These are phyloP conservation scores for Paradendryphiella salina DNA, from an alignment of 2,329 filamentous ascomycete species.

Conservation along the genomic window DNA sequence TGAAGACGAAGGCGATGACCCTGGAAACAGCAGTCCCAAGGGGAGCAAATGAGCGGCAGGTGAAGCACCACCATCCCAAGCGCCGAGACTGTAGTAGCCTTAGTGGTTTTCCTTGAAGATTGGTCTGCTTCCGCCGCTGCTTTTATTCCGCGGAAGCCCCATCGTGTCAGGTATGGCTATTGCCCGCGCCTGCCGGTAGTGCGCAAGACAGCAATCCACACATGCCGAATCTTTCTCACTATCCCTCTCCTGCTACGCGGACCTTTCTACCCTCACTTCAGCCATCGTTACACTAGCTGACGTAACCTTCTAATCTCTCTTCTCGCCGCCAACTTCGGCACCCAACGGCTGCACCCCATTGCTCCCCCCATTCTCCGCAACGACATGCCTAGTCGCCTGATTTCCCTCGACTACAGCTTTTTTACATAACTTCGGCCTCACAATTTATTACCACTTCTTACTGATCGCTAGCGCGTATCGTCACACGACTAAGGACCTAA, in stretches of 20 bases:
- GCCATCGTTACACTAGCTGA: constrained; percentile 1
- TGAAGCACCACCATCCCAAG: too few relatives aligned
- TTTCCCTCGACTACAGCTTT: not conserved
- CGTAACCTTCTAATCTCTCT: not conserved
- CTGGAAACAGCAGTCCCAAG: too few relatives aligned
- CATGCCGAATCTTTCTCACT: not conserved
- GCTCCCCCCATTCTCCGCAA: not conserved
- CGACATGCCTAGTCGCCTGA: constrained; percentile 3
- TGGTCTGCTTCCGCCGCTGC: too few relatives aligned
- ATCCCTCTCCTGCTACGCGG: not conserved
- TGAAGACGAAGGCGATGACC: too few relatives aligned
- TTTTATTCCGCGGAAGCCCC: too few relatives aligned
- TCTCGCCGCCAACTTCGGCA: constrained; percentile 5
- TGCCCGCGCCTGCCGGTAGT: not conserved
- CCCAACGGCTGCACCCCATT: not conserved
- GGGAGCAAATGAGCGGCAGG: too few relatives aligned
- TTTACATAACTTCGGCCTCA: not conserved
- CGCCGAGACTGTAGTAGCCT: too few relatives aligned
- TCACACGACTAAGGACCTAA: constrained; percentile 1
- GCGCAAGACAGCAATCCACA: not conserved
- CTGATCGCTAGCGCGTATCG: not conserved
- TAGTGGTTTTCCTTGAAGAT: too few relatives aligned
- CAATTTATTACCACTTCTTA: not conserved
- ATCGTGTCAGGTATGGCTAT: not conserved
- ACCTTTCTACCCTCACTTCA: not conserved